Conservation (phyloP, 352 stramenopile genomes). For the Globisporangium spinosum region DNA sequence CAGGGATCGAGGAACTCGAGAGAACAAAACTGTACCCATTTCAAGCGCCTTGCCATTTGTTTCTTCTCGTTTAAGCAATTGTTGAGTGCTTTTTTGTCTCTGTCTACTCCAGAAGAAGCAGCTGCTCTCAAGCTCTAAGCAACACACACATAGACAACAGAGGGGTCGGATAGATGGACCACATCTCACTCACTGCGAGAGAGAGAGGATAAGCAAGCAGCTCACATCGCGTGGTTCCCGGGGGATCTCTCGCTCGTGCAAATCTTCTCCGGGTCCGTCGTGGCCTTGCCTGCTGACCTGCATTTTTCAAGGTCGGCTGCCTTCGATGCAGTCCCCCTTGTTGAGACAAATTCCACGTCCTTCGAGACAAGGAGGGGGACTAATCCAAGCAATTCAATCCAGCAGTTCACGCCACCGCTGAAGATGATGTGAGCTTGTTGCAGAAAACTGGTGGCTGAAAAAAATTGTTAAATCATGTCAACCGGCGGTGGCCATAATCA, state of each 20-base stretch:
- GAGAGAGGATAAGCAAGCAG: not conserved
- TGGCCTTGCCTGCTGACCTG: not conserved
- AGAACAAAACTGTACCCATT: not conserved
- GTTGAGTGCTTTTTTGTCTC: not conserved
- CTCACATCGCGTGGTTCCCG: not conserved
- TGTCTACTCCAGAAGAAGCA: not conserved
- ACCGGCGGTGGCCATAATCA: not conserved
- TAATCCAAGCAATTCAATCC: not conserved
- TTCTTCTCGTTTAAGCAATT: not conserved
- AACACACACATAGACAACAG: not conserved
- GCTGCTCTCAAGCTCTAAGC: not conserved
- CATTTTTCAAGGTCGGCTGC: not conserved
- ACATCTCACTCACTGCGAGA: not conserved
- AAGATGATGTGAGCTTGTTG: not conserved
- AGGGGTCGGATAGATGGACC: not conserved
- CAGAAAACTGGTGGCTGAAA: not conserved
- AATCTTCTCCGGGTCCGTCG: not conserved
- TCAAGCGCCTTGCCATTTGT: not conserved
- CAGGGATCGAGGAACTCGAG: not conserved
- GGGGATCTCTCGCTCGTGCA: not conserved
- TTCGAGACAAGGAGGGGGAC: not conserved
- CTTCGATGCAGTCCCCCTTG: not conserved
- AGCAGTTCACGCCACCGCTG: not conserved
- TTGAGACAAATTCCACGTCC: not conserved
- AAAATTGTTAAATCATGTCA: not conserved